Evolutionary conservation across 768 basidiomycete genomes (phyloP).

Genomic region (Cyathus striatus): DNA sequence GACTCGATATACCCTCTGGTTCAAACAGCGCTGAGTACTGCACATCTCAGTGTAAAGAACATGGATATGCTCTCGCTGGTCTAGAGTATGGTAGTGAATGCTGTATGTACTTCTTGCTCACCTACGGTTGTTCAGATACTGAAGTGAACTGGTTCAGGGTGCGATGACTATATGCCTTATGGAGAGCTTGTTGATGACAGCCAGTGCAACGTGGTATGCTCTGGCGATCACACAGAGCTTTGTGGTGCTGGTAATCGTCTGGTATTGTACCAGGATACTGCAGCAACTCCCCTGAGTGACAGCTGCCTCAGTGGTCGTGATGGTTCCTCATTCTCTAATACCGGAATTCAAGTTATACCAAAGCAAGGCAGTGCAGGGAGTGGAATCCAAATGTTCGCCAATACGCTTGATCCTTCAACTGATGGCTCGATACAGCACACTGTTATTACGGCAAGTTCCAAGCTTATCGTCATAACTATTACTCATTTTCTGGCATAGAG

Average conservation of each 20-base stretch:
- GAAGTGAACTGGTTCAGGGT: constrained; percentile 2
- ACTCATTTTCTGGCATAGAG: not conserved
- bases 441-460: not conserved
- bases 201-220: not conserved
- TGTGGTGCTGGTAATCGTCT: constrained; percentile 2
- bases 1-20: constrained; percentile 5
- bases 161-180: not conserved
- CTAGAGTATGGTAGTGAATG: constrained; percentile 38
- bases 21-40: constrained; percentile 13
- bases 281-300: constrained; percentile 5
- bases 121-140: not conserved
- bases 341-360: not conserved
- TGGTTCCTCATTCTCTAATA: not conserved
- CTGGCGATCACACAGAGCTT: not conserved
- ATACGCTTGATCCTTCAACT: not conserved
- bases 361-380: not conserved
- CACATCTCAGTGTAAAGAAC: constrained; percentile 9
- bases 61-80: constrained; percentile 39
- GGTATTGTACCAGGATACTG: constrained; percentile 1
- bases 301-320: not conserved
- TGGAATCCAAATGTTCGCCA: not conserved
- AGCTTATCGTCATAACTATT: not conserved
- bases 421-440: not conserved
- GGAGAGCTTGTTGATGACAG: not conserved
- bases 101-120: constrained; percentile 8